Base-by-base conservation (phyloP, 2,329 filamentous ascomycete genomes). In the Bretziella fagacearum region DNA sequence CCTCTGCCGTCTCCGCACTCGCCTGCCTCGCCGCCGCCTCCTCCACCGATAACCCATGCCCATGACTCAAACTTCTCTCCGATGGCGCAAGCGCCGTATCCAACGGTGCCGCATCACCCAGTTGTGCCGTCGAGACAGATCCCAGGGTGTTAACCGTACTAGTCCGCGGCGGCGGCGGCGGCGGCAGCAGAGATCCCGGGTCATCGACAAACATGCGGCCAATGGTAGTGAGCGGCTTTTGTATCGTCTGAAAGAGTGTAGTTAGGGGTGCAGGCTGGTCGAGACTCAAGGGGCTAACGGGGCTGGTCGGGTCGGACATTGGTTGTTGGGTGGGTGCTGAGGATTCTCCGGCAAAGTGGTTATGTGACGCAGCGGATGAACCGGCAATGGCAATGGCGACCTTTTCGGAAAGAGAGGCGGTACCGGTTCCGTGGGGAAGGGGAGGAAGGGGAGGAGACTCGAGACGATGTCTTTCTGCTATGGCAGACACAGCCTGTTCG, bases 401-500 rank as follows among this genome's bases (percentile, higher is more conserved):
- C 45, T 77, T 79, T 44, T 93, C 85, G 30, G 89, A 83, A 59
- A 2, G 67, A 58, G 53, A 71, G 65, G 35, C 61, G 65, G 32
- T 54, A 50, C 58, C 66, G 8, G 15, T 15, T 32, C 47, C 26
- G 6, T 40, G 27, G 2, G 49, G 49, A n/a, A 45, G 23, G 13
- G 49, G 59, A 57, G 59, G 60, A 54, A 51, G 57, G 56, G 52
- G 59, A 7, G 69, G 69, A 6, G 73, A 71, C 35, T 65, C 62
- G 5, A 65, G 60, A 49, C 77, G 74, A 56, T 95, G 86, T 56
- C 84, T 84, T 63, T 95, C 89, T 2, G 91, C 89, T 54, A 98
- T 98, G 35, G 84, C 84, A 4, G 85, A 94, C 2, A 98, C 93
- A 6, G 91, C 87, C 3, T 82, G 82, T 64, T 98, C 91, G n/a